Percentiles rank a stretch among this genome's conserved stretches.
Conservation (phyloP, 257 asterid genomes). For the Orobanche coerulescens region DNA sequence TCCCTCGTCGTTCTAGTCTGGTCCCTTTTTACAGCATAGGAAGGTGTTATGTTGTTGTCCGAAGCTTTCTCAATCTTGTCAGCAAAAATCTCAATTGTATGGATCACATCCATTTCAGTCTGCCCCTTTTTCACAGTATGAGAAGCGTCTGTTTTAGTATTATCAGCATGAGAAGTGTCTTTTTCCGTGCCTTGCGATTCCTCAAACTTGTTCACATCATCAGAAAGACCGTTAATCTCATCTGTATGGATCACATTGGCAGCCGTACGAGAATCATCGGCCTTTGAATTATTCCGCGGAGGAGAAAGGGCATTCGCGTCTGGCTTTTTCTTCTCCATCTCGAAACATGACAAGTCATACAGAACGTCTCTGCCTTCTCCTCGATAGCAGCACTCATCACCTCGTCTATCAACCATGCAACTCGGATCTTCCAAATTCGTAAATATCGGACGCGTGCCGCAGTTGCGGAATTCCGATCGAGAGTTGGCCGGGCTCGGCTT, state of each 20-base stretch:
- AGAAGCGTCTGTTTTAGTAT: not conserved
- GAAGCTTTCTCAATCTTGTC: conserved; percentile 12
- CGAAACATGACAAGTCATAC: conserved; percentile 39
- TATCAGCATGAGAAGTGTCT: not conserved
- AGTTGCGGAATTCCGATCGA: conserved; percentile 14
- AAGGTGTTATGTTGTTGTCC: not conserved
- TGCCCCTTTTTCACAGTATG: not conserved
- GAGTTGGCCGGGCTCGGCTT: conserved; percentile 20
- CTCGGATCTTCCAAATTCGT: conserved; percentile 24
- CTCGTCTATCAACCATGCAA: conserved; percentile 26
- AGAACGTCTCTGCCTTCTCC: conserved; percentile 28
- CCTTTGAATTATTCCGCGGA: not conserved
- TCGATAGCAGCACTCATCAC: conserved; percentile 2
- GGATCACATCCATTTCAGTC: not conserved
- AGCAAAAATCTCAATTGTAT: not conserved
- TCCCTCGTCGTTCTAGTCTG: not conserved
- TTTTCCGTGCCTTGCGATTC: not conserved
- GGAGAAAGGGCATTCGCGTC: not conserved
- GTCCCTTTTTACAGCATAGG: conserved; percentile 2
- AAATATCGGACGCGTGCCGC: not conserved
- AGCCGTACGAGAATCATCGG: not conserved
- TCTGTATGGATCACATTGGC: not conserved
- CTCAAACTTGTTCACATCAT: not conserved
- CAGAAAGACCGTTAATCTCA: not conserved
- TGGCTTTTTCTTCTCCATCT: conserved; percentile 28